phyloP scores from a whole-genome alignment of 176 grass and related monocot species.

The Carex scoparia region DNA sequence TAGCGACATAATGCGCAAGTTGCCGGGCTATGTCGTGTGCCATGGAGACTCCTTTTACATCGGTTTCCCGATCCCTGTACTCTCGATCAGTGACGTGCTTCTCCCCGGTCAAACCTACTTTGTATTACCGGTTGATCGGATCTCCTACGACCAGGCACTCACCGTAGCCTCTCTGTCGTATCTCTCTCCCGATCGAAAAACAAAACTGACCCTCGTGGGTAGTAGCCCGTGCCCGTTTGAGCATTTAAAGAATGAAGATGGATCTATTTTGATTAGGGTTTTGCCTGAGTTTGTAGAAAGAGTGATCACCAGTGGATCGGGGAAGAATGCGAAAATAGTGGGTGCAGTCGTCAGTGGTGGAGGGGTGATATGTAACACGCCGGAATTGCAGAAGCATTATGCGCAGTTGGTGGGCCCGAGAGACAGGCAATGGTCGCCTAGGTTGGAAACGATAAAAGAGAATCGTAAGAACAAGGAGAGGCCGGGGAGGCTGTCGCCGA shows the following conservation, averaged over 20 bases:
- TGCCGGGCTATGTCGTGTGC: constrained; percentile 48
- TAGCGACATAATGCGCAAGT: constrained; percentile 39
- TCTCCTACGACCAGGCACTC: constrained; percentile 45
- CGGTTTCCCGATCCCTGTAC: constrained; percentile 54
- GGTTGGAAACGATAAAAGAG: constrained; percentile 69
- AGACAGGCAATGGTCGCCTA: constrained; percentile 47
- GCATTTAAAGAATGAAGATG: constrained; percentile 59
- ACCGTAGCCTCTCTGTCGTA: constrained; percentile 60
- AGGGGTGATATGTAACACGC: constrained; percentile 52
- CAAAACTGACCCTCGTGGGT: constrained; percentile 21
- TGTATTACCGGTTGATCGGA: constrained; percentile 46
- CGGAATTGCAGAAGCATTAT: constrained; percentile 82
- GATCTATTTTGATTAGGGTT: constrained; percentile 41
- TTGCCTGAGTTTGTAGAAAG: constrained; percentile 71
- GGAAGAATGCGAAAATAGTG: background rate
- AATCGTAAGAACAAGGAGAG: constrained; percentile 28
- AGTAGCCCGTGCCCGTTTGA: constrained; percentile 51
- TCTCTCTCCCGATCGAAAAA: constrained; percentile 34
- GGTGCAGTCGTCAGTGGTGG: background rate
- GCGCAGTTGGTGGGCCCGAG: constrained; percentile 45
- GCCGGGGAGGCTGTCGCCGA: constrained; percentile 24
- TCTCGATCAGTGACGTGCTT: constrained; percentile 44
- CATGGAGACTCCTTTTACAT: constrained; percentile 70
- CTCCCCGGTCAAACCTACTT: constrained; percentile 63
- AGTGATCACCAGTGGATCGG: constrained; percentile 38